Percentiles rank a stretch among this genome's conserved stretches.
These are phyloP conservation scores for Naganishia cerealis DNA, from an alignment of 1,284 basidiomycete species.

Conservation along the genomic window DNA sequence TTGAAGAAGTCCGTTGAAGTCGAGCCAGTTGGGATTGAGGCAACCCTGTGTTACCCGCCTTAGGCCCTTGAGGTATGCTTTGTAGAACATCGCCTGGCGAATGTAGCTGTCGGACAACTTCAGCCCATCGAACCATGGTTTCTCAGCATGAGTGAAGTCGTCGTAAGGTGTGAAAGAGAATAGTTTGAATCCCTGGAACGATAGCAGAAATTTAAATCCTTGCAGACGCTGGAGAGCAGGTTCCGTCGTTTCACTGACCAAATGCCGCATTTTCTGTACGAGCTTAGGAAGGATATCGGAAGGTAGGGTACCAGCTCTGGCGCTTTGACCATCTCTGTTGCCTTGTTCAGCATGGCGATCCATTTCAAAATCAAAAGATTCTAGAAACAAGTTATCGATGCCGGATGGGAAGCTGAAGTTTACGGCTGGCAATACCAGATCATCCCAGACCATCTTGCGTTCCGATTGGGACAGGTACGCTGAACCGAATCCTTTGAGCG, in stretches of 20 bases:
- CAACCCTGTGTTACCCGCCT: background rate
- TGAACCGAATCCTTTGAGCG: background rate
- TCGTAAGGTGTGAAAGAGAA: background rate
- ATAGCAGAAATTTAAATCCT: background rate
- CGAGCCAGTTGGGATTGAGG: background rate
- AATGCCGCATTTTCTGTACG: background rate
- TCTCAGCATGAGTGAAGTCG: background rate
- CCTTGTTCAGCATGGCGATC: background rate
- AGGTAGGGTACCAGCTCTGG: background rate
- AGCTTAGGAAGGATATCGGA: background rate
- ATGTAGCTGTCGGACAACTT: background rate
- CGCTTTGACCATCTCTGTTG: background rate
- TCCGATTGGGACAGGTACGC: background rate
- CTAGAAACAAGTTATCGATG: background rate
- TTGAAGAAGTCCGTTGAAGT: background rate
- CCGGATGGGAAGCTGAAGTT: background rate
- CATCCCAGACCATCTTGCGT: background rate
- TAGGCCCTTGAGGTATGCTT: background rate
- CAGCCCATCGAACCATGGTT: background rate
- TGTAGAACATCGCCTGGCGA: background rate
- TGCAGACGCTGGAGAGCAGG: background rate
- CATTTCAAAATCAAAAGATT: background rate
- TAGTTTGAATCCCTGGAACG: background rate
- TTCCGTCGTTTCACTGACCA: background rate
- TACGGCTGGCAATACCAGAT: background rate